Base-by-base conservation (phyloP, 768 basidiomycete genomes). In the Phlebiopsis flavidoalba region DNA sequence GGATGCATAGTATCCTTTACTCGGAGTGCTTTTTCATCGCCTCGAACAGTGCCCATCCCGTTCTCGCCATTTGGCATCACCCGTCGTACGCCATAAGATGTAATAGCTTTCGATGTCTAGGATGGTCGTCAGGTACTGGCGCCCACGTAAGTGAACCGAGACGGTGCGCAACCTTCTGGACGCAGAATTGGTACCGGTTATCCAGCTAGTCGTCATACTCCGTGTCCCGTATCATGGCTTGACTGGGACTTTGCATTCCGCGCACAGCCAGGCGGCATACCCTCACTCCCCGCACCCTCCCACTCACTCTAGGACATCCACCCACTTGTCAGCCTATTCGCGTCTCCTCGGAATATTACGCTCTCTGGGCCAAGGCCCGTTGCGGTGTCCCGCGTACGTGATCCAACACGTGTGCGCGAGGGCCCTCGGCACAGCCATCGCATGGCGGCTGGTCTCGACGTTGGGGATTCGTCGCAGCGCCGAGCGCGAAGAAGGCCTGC, bases 371-470 rank as follows among this genome's bases (percentile, higher is more conserved):
- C 86, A 37, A 93, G 72, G 0, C 91, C 90, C 0, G 81, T 80
- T 3, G 80, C 79, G 62, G 85, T 82, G 67, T 92, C 90, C n/a
- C 0, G 84, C 86, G 65, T 91, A 92, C 49, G 83, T 82, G 40
- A 85, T 65, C 77, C 84, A 91, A 67, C 90, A 92, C 15, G 81
- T 88, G 63, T 88, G 79, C 31, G 87, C 87, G 22, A 93, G n/a
- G 77, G n/a, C 88, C 90, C 65, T 87, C 80, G 0, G 90, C 90
- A n/a, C n/a, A 1, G 87, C 90, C 88, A 86, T 91, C 55, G 83
- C 70, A 67, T 92, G 89, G 40, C 50, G 52, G 40, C 57, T 37
- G 64, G n/a, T n/a, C n/a, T 67, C 61, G 60, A 84, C 77, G 54
- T 87, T 73, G 24, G 83, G 83, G 53, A 91, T 79, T n/a, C 5